Base-by-base conservation (phyloP, 73 alveolate species). In the Symbiodinium natans region DNA sequence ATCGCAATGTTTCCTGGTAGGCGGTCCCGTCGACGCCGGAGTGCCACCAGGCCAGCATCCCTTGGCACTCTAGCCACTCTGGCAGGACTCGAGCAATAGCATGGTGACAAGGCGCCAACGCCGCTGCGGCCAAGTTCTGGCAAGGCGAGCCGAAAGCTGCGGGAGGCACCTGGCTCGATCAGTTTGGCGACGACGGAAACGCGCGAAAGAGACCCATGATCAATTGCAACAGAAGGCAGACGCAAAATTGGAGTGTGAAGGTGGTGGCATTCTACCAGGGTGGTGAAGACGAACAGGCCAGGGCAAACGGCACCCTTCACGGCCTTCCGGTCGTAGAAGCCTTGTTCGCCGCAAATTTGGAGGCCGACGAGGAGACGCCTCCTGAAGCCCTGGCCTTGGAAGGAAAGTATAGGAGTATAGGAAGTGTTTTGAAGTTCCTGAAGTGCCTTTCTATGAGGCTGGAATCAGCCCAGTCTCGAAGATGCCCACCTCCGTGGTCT, bases 131-230 rank as follows among this genome's bases (percentile, higher is more conserved):
- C 75, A 8, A 33, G 77, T 11, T 73, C 93, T 27, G 94, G 94
- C 83, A n/a, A 33, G 29, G 94, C 94, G 33, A 86, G 94, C 34
- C 94, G 41, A 54, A 86, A 54, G 83, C 56, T 86, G 41, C 94
- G 94, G 29, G 83, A 86, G 94, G 94, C 80, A 9, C 33, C 80
- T 13, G 1, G 80, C 80, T 46, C n/a, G n/a, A n/a, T n/a, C n/a
- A n/a, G n/a, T n/a, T 52, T 10, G n/a, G n/a, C 15, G 23, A 29
- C 71, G 71, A 52, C 71, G 17, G 17, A 21, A 21, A 46, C 9
- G 59, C 59, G 17, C 59, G 25, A 46, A 46, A 46, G 71, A 11
- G 31, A 52, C 71, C 15, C 71, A 21, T 52, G 71, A 52, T 29
- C n/a, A n/a, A n/a, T n/a, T n/a, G n/a, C n/a, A n/a, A n/a, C n/a